Conservation (phyloP, 441 rosid species). For the Populus hybrid region DNA sequence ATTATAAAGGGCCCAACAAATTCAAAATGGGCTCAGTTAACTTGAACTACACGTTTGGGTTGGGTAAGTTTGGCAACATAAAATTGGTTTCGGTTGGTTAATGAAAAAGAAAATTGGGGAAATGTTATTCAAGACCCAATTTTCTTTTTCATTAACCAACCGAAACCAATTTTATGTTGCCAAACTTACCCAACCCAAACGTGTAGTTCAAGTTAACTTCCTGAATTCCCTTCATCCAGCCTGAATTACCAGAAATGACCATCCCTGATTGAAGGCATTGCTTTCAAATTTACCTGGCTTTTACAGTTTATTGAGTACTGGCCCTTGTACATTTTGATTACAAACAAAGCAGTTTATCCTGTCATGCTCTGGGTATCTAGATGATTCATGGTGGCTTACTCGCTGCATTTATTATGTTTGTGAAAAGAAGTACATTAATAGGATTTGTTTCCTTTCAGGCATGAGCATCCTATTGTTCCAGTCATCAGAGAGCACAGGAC, state of each 20-base stretch:
- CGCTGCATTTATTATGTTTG: neutral
- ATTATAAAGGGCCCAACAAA: neutral
- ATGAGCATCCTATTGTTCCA: constrained; percentile 89
- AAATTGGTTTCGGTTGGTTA: neutral
- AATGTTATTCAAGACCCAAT: neutral
- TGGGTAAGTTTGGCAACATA: neutral
- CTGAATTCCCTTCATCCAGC: neutral
- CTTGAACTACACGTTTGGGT: neutral
- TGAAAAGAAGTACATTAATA: constrained; percentile 7
- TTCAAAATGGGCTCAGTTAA: neutral
- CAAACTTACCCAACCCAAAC: neutral
- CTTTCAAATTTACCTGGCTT: neutral
- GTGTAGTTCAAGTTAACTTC: neutral
- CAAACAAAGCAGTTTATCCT: neutral
- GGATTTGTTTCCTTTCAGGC: constrained; percentile 48
- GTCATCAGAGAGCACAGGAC: constrained; percentile 91
- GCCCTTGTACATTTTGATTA: neutral
- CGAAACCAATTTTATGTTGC: neutral
- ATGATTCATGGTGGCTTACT: neutral
- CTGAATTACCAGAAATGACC: neutral
- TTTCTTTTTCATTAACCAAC: neutral
- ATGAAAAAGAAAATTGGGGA: neutral
- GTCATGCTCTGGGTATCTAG: neutral
- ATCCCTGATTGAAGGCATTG: neutral
- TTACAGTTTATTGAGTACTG: neutral